Conservation (phyloP, 257 asterid genomes). For the Fraxinus quadrangulata region DNA sequence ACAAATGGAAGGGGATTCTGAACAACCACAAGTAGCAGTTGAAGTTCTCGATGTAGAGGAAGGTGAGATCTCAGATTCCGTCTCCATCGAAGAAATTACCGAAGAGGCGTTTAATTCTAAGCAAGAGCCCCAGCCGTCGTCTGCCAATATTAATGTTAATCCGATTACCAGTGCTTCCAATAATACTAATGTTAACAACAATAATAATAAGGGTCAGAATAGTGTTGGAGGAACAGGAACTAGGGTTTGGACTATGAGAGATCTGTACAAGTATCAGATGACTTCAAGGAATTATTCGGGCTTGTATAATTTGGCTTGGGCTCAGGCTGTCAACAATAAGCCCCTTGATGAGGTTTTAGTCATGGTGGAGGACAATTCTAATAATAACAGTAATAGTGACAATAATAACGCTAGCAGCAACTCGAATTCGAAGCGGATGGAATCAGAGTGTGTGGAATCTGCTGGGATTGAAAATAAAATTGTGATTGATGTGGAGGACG, state of each 20-base stretch:
- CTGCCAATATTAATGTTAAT: slow-evolving; percentile 28
- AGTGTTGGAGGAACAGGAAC: slow-evolving; percentile 38
- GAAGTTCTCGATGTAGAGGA: slow-evolving; percentile 72
- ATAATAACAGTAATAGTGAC: slow-evolving; percentile 32
- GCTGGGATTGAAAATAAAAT: slow-evolving; percentile 34
- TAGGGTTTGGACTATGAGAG: slow-evolving; percentile 86
- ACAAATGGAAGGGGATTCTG: slow-evolving; percentile 60
- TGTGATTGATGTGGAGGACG: slow-evolving; percentile 63
- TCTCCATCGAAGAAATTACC: slow-evolving; percentile 78
- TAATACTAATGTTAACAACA: slow-evolving; percentile 29
- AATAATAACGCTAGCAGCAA: slow-evolving; percentile 23
- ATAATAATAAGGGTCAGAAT: slow-evolving; percentile 22
- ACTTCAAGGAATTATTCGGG: slow-evolving; percentile 58
- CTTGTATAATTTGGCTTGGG: slow-evolving; percentile 90
- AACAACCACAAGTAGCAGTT: slow-evolving; percentile 30
- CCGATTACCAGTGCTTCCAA: slow-evolving; percentile 20
- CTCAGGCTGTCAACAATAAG: slow-evolving; percentile 92
- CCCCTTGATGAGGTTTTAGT: slow-evolving; percentile 72
- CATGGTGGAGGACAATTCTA: slow-evolving; percentile 50
- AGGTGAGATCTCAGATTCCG: slow-evolving; percentile 93
- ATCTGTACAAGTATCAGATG: slow-evolving; percentile 67
- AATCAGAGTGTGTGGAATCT: slow-evolving; percentile 13
- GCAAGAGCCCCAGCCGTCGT: slow-evolving; percentile 32
- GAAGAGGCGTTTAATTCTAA: slow-evolving; percentile 58
- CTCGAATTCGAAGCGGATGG: neutral